Evolutionary conservation across 148 eudicot genomes (phyloP).

Genomic region (Rhododendron kiyosumense): DNA sequence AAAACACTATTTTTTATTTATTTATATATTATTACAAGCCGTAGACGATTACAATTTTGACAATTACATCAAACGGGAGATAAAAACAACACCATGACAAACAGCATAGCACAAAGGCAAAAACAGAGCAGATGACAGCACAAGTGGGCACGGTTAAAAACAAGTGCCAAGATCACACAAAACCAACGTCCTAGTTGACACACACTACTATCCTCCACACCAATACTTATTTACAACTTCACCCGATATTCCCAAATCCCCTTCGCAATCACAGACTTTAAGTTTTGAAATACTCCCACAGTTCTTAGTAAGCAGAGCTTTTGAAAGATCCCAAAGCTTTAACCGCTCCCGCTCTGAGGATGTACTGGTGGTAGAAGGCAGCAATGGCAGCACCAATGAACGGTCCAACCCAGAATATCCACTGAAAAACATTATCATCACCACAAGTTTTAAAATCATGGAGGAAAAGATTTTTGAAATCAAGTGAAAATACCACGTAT

Average conservation of each 20-base stretch:
- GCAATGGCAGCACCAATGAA: slow-evolving; percentile 45
- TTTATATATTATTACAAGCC: too few species aligned
- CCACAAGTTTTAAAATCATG: neutral
- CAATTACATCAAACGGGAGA: too few species aligned
- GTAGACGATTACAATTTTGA: too few species aligned
- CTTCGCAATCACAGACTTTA: neutral
- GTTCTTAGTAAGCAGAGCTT: slow-evolving; percentile 28
- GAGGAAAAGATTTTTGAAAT: neutral
- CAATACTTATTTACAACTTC: neutral
- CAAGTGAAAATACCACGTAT: neutral
- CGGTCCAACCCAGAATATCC: slow-evolving; percentile 60
- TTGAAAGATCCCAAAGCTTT: slow-evolving; percentile 55
- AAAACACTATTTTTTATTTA: too few species aligned
- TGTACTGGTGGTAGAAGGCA: slow-evolving; percentile 43
- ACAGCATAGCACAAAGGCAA: neutral
- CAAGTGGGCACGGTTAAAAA: neutral
- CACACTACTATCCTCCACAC: neutral
- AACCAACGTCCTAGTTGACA: neutral
- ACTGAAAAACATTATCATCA: slow-evolving; percentile 6
- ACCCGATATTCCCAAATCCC: neutral
- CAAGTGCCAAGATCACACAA: neutral
- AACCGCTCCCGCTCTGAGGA: slow-evolving; percentile 42
- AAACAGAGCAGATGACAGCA: neutral
- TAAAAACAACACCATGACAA: neutral
- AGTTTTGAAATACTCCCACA: neutral